Conservation (phyloP, 2,329 filamentous ascomycete genomes). For the Acephala macrosclerotiorum region DNA sequence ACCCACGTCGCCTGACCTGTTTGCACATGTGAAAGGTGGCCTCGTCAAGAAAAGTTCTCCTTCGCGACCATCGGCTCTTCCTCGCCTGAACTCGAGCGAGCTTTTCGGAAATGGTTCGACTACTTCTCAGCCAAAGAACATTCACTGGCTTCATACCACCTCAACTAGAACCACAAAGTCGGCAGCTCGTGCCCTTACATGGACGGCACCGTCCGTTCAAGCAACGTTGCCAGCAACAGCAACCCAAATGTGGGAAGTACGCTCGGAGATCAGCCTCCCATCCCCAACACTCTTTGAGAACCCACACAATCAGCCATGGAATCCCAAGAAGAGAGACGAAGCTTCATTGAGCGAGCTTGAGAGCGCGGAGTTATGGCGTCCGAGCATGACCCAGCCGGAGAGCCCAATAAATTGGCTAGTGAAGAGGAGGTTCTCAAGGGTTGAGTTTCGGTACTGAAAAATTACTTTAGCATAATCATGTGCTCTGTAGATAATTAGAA, state of each 20-base stretch:
- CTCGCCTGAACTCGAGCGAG: conserved; percentile 24
- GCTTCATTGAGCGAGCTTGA: conserved; percentile 25
- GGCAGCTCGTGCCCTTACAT: not conserved
- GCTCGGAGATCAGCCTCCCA: not conserved
- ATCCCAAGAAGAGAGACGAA: conserved; percentile 30
- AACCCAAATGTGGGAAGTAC: conserved; percentile 31
- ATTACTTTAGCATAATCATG: conserved; percentile 7
- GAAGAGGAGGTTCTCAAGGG: conserved; percentile 25
- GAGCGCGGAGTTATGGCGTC: conserved; percentile 35
- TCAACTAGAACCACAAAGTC: conserved; percentile 3
- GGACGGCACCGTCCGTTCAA: conserved; percentile 1
- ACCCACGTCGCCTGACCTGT: conserved; percentile 26
- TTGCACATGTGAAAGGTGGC: conserved; percentile 24
- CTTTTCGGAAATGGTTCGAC: conserved; percentile 15
- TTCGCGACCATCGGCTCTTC: conserved; percentile 17
- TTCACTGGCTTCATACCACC: conserved; percentile 27
- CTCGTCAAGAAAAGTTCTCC: conserved; percentile 21
- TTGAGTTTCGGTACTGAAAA: conserved; percentile 36
- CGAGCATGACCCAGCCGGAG: conserved; percentile 24
- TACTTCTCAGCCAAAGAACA: not conserved
- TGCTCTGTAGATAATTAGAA: conserved; percentile 5
- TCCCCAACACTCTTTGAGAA: conserved; percentile 27
- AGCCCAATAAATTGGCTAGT: conserved; percentile 36
- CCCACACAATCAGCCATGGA: conserved; percentile 30
- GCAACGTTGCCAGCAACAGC: not conserved